Evolutionary conservation across 2,329 filamentous ascomycete species (phyloP).

Genomic region (Pyricularia grisea): DNA sequence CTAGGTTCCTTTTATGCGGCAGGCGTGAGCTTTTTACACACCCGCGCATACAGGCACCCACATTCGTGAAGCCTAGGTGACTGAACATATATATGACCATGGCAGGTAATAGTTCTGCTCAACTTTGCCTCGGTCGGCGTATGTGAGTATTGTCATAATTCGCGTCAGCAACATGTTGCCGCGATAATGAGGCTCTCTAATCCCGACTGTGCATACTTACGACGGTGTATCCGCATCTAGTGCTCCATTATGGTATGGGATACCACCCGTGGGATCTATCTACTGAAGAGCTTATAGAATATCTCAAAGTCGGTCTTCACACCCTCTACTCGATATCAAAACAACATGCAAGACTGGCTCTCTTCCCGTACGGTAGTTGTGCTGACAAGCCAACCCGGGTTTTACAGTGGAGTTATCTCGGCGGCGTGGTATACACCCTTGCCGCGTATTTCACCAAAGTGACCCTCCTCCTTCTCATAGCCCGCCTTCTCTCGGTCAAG

Average conservation of each 20-base stretch:
- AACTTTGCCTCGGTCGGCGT: not conserved
- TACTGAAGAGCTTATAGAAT: not conserved
- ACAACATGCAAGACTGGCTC: not conserved
- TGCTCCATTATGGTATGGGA: not conserved
- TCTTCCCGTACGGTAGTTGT: not conserved
- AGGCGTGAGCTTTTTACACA: not conserved
- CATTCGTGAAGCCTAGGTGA: too few species aligned
- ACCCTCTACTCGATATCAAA: not conserved
- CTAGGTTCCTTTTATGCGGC: not conserved
- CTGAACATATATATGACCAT: not conserved
- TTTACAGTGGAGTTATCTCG: slow-evolving; percentile 9
- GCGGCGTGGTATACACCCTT: slow-evolving; percentile 12
- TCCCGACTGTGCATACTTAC: too few species aligned
- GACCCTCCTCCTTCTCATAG: slow-evolving; percentile 16
- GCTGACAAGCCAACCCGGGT: not conserved
- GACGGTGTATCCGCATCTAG: not conserved
- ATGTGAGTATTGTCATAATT: not conserved
- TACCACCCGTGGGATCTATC: slow-evolving; percentile 1
- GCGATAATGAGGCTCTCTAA: too few species aligned
- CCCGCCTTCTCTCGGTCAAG: slow-evolving; percentile 13
- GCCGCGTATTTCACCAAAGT: slow-evolving; percentile 15
- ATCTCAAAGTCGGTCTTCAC: not conserved
- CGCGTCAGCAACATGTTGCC: too few species aligned
- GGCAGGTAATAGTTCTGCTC: not conserved
- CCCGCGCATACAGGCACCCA: too few species aligned